Conservation (phyloP, 2,329 filamentous ascomycete genomes). For the Fusarium pininemorale region DNA sequence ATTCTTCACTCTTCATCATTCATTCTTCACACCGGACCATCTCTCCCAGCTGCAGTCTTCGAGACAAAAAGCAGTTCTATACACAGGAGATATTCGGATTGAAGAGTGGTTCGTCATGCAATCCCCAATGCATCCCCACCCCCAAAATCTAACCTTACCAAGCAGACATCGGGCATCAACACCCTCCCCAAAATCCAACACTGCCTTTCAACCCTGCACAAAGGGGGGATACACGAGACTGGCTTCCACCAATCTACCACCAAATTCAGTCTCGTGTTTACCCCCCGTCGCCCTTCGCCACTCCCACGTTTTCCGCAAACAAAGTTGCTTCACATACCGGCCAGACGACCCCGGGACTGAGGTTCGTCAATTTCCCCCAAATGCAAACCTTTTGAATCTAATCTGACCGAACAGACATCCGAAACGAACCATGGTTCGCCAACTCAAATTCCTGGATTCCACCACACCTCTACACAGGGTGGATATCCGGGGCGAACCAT, state of each 20-base stretch:
- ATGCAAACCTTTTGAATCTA: not conserved
- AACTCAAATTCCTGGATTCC: not conserved
- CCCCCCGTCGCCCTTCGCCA: too few species aligned
- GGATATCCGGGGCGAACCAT: constrained; percentile 84
- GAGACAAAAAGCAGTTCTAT: not conserved
- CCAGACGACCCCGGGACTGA: not conserved
- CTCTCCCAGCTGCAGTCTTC: not conserved
- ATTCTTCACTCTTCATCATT: not conserved
- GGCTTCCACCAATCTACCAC: not conserved
- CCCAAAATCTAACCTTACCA: too few species aligned
- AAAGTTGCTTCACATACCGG: too few species aligned
- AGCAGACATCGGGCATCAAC: too few species aligned
- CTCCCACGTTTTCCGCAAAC: too few species aligned
- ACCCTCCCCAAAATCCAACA: not conserved
- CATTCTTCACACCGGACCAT: not conserved
- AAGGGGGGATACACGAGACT: not conserved
- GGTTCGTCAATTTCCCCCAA: not conserved
- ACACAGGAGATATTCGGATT: not conserved
- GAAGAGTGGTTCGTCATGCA: not conserved
- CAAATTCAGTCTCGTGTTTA: not conserved
- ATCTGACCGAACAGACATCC: not conserved
- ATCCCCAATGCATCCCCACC: not conserved
- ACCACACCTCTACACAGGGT: too few species aligned
- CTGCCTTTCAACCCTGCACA: not conserved
- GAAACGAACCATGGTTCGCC: not conserved